Percentiles rank a stretch among this genome's conserved stretches.
These are phyloP conservation scores for Gossypium turneri DNA, from an alignment of 345 rosid species.

Conservation along the genomic window DNA sequence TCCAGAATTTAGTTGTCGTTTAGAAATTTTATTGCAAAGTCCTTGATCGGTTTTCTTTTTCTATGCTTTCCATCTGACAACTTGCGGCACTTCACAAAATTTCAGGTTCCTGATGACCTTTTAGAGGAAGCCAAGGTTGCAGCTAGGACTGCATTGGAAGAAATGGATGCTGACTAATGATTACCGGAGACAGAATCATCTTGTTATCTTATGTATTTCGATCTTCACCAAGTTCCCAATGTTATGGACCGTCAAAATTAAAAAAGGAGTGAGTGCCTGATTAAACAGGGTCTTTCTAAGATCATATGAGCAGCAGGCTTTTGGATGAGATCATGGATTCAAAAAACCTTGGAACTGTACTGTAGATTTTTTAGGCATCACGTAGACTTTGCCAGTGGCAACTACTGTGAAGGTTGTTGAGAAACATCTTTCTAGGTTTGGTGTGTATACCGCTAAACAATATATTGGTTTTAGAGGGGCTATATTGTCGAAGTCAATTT, in stretches of 20 bases:
- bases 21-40: background rate
- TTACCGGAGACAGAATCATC: background rate
- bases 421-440: background rate
- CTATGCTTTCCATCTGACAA: background rate
- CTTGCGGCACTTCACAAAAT: background rate
- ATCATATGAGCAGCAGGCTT: background rate
- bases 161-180: slow-evolving; percentile 93
- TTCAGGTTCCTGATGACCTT: slow-evolving; percentile 83
- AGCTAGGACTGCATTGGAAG: slow-evolving; percentile 82
- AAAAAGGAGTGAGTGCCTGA: slow-evolving; percentile 11
- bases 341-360: background rate
- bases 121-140: slow-evolving; percentile 92
- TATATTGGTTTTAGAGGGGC: background rate
- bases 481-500: background rate
- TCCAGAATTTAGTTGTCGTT: background rate
- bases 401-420: background rate
- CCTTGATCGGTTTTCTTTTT: background rate
- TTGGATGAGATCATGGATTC: background rate
- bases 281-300: background rate
- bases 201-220: background rate
- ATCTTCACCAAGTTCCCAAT: background rate
- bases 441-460: background rate
- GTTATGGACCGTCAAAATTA: background rate
- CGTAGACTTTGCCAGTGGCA: background rate
- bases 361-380: background rate